Base-by-base conservation (phyloP, 1,284 basidiomycete genomes). In the Malassezia brasiliensis region DNA sequence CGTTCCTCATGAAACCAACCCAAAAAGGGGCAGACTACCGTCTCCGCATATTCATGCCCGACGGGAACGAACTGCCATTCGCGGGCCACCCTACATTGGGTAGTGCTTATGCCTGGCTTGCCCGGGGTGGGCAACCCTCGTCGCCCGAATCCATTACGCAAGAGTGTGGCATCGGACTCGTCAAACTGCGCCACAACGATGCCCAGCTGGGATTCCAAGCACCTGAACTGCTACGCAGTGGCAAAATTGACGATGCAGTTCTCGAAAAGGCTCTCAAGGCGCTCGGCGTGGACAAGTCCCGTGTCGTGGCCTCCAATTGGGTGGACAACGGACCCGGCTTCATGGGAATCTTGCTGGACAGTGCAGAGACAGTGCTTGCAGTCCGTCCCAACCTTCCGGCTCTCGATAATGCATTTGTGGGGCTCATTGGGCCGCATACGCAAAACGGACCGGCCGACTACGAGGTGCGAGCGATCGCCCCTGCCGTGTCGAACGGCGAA, bases 31-130 rank as follows among this genome's bases (percentile, higher is more conserved):
- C 65, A 2, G 62, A 71, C 42, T 71, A 69, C 50, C 41, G 44
- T 5, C 37, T 71, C 7, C 62, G 61, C 31, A 71, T 69, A 47
- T 71, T 68, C 34, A 69, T 65, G 3, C 65, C 67, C 1, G 36
- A 49, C 10, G 39, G 52, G 15, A 40, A 40, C 14, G 66, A 67
- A 45, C 61, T 71, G 1, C 68, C 68, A 0, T 69, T 71, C 34
- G 68, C 68, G 0, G 68, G 68, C 3, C 67, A 71, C 41, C 68
- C 68, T 5, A 71, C 67, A 2, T 50, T 71, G 3, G 68, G 68
- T 8, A 63, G 60, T 40, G 62, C 59, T n/a, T 48, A 62, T 32
- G 67, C 68, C 17, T 64, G 52, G 52, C 31, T 60, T 11, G 49
- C 20, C 17, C 47, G 22, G 20, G 53, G 22, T 41, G 59, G 3